Conservation (phyloP, 768 basidiomycete genomes). For the Jaapia argillacea region DNA sequence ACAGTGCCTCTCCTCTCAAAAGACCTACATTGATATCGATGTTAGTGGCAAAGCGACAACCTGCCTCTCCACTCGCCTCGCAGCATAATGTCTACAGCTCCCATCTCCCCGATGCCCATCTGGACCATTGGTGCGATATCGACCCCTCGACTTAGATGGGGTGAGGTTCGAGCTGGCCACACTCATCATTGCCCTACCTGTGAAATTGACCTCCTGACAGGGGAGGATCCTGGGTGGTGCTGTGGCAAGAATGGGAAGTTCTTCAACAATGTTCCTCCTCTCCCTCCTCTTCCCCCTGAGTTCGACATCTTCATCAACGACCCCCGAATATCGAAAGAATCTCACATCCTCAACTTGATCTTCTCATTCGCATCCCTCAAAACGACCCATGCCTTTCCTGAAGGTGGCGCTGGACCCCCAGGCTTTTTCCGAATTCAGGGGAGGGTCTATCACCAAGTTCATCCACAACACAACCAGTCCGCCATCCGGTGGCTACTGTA, state of each 20-base stretch:
- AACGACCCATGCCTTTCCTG: constrained; percentile 16
- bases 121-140: neutral
- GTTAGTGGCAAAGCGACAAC: neutral
- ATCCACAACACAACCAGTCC: constrained; percentile 16
- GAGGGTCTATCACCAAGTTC: constrained; percentile 21
- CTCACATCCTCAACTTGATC: constrained; percentile 19
- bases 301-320: constrained; percentile 16
- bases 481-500: constrained; percentile 23
- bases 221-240: constrained; percentile 21
- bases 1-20: neutral
- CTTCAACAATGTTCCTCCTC: constrained; percentile 12
- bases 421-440: constrained; percentile 20
- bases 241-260: constrained; percentile 18
- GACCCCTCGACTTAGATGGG: neutral
- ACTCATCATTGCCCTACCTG: constrained; percentile 18
- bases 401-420: constrained; percentile 4
- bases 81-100: too few relatives aligned
- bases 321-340: constrained; percentile 15
- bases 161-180: too few relatives aligned
- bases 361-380: constrained; percentile 24
- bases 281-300: constrained; percentile 20
- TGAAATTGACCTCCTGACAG: constrained; percentile 16
- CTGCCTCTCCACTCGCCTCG: too few relatives aligned
- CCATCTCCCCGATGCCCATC: too few relatives aligned
- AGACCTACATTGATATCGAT: neutral